These are phyloP conservation scores for Talaromyces sp. DNA, from an alignment of 2,329 filamentous ascomycete genomes.

Conservation along the genomic window DNA sequence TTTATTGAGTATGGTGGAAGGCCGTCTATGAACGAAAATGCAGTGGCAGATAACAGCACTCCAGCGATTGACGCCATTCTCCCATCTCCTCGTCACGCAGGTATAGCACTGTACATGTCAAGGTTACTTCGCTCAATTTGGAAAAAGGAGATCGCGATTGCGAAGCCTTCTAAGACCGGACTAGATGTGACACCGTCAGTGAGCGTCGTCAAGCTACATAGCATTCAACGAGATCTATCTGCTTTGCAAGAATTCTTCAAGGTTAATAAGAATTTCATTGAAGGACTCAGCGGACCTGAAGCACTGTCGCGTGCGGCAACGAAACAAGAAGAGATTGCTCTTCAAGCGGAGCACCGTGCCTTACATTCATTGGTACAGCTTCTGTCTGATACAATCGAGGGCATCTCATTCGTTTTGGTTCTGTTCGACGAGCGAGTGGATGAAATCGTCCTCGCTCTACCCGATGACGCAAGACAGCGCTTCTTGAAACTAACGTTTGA, in stretches of 20 bases:
- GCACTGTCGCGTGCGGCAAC: constrained; percentile 73
- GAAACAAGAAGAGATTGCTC: constrained; percentile 84
- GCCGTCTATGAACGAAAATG: constrained; percentile 77
- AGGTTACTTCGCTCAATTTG: constrained; percentile 86
- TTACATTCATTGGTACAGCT: constrained; percentile 81
- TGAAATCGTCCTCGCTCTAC: constrained; percentile 77
- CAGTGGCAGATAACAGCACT: constrained; percentile 56
- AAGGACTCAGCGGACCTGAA: constrained; percentile 87
- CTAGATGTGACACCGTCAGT: constrained; percentile 67
- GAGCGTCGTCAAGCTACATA: constrained; percentile 63
- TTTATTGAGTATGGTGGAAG: constrained; percentile 93
- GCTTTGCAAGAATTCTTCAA: constrained; percentile 77
- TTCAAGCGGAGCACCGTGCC: constrained; percentile 92
- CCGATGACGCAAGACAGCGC: constrained; percentile 65
- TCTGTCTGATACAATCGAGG: constrained; percentile 88
- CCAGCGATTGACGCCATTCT: constrained; percentile 76
- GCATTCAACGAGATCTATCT: constrained; percentile 76
- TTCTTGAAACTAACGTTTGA: constrained; percentile 82
- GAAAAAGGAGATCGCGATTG: constrained; percentile 70
- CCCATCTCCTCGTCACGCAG: constrained; percentile 85
- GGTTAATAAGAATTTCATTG: constrained; percentile 85
- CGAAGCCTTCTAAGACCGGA: constrained; percentile 33
- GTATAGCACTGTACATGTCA: constrained; percentile 80
- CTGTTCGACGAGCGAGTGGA: constrained; percentile 90
- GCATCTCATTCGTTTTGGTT: constrained; percentile 92